Base-by-base conservation (phyloP, 2,329 filamentous ascomycete genomes). In the Aspergillus udagawae region DNA sequence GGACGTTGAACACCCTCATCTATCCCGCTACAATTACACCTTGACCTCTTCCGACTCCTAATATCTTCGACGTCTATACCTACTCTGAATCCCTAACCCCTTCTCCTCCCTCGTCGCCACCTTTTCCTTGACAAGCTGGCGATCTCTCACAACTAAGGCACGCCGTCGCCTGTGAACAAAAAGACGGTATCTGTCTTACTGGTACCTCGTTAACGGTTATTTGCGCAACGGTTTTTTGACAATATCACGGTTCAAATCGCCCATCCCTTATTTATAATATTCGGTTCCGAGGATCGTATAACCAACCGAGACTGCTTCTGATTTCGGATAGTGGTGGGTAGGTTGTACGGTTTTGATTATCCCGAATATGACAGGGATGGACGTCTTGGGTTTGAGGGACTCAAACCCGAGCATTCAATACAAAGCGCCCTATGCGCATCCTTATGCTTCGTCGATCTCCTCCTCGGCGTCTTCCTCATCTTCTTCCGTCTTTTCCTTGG, bases 401-500 rank as follows among this genome's bases (percentile, higher is more conserved):
- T 70, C 70, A 67, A 74, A 75, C 71, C 70, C 71, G 62, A 63
- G 69, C 58, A 61, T 65, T 61, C 67, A 69, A 63, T 66, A 70
- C 55, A 68, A 69, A 74, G 73, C 67, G 61, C 66, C 69, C 54
- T 67, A 70, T 64, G 68, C 70, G 68, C 76, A 80, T 69, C 83
- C 86, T 63, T 92, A 91, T 75, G 84, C 83, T 71, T 83, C 86
- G 58, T 87, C 88, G 45, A 78, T 91, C 80, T 85, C 87, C 69
- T 88, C 88, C 56, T 90, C 89, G 65, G 85, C 88, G 57, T 91
- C 90, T 29, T 88, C 88, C 55, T 92, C 89, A 21, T 84, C 87
- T 57, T 84, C 86, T 55, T 94, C 90, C 35, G 82, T 91, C 66
- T 94, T 91, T 81, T 94, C 91, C 63, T 82, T 88, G 68, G 83